Conservation (phyloP, 345 rosid genomes). For the Lepidium africanum region DNA sequence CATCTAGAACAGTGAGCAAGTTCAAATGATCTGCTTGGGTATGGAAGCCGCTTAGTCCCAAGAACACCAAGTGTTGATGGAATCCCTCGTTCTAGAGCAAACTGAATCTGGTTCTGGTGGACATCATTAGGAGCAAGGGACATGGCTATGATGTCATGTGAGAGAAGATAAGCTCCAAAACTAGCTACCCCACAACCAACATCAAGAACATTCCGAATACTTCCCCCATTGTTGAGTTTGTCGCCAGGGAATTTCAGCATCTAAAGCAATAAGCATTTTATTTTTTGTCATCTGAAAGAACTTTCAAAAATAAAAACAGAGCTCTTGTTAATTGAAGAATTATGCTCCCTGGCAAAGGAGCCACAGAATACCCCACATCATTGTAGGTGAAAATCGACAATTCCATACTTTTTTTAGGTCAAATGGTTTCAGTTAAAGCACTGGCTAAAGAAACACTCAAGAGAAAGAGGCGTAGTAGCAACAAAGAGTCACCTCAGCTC, state of each 20-base stretch:
- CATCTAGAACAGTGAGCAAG: constrained; percentile 96
- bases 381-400: neutral
- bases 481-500: neutral
- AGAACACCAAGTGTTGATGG: constrained; percentile 92
- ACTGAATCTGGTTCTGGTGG: constrained; percentile 96
- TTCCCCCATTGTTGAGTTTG: constrained; percentile 79
- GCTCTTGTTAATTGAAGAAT: constrained; percentile 7
- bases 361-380: neutral
- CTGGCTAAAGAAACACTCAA: neutral
- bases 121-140: constrained; percentile 98
- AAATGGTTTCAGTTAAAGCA: neutral
- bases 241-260: constrained; percentile 93
- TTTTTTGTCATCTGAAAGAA: constrained; percentile 23
- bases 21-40: constrained; percentile 97
- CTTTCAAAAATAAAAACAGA: neutral
- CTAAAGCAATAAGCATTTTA: constrained; percentile 37
- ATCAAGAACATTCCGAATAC: constrained; percentile 80
- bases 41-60: constrained; percentile 93
- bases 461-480: neutral
- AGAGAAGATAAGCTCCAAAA: constrained; percentile 94
- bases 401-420: neutral
- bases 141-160: constrained; percentile 76
- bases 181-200: constrained; percentile 99
- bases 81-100: constrained; percentile 93
- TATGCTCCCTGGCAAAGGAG: neutral